Evolutionary conservation across 192 early-diverging fungal species (phyloP).

Genomic region (Pecoramyces ruminantium): DNA sequence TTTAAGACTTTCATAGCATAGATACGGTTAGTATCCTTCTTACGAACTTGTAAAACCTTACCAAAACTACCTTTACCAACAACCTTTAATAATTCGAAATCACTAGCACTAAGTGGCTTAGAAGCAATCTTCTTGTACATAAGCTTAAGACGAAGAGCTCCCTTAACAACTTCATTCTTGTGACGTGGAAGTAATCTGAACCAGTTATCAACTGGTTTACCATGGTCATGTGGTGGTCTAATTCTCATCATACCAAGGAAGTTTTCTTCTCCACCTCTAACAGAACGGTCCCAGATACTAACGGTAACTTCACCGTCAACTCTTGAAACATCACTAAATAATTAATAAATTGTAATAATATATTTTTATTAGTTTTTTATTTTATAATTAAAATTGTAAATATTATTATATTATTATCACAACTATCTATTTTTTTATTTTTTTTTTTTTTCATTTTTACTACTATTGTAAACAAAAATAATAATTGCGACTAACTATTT

Average conservation of each 20-base stretch:
- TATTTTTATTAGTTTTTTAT: too few relatives aligned
- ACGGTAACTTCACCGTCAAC: constrained; percentile 24
- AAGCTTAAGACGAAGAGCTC: constrained; percentile 52
- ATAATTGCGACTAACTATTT: too few relatives aligned
- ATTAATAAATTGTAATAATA: too few relatives aligned
- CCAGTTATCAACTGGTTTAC: constrained; percentile 36
- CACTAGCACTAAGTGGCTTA: constrained; percentile 55
- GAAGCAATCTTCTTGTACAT: constrained; percentile 52
- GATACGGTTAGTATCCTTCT: constrained; percentile 76
- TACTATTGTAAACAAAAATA: too few relatives aligned
- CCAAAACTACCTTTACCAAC: constrained; percentile 95
- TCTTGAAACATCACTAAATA: constrained; percentile 27
- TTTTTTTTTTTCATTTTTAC: too few relatives aligned
- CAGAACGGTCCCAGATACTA: constrained; percentile 24
- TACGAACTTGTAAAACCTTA: constrained; percentile 87
- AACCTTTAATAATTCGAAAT: constrained; percentile 85
- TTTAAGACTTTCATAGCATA: constrained; percentile 93
- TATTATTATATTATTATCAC: too few relatives aligned
- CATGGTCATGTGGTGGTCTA: constrained; percentile 19
- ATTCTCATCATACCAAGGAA: constrained; percentile 33
- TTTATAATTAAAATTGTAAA: too few relatives aligned
- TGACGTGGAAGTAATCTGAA: constrained; percentile 23
- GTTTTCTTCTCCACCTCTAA: constrained; percentile 9
- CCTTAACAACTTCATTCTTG: constrained; percentile 41
- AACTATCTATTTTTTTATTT: too few relatives aligned